A percentile compares a stretch with the other conserved stretches of the same genome.
These are phyloP conservation scores for Solanum medicagineum DNA, from an alignment of 257 asterid genomes.

Conservation along the genomic window DNA sequence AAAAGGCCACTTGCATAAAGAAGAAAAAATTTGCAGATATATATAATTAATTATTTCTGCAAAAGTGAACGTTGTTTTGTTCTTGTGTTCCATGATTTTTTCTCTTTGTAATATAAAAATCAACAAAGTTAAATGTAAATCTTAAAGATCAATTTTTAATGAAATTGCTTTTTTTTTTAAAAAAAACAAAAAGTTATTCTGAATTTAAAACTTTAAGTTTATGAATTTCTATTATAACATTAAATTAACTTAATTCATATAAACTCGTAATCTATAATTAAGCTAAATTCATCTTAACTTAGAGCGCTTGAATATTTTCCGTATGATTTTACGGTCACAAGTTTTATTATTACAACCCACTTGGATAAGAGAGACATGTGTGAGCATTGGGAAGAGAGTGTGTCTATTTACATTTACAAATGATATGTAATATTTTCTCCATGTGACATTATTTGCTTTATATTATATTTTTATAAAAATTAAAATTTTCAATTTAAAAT, in stretches of 20 bases:
- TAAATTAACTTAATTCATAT: not conserved
- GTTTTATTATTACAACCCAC: not conserved
- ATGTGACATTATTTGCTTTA: too few relatives aligned
- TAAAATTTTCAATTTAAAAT: too few relatives aligned
- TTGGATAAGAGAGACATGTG: not conserved
- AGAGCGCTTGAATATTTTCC: not conserved
- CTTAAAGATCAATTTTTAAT: not conserved
- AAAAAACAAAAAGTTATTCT: not conserved
- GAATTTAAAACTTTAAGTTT: not conserved
- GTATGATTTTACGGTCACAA: not conserved
- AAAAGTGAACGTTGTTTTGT: constrained; percentile 43
- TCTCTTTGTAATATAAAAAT: not conserved
- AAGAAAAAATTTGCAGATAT: not conserved
- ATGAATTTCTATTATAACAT: not conserved
- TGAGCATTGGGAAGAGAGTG: not conserved
- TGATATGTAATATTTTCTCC: too few relatives aligned
- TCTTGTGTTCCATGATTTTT: constrained; percentile 13
- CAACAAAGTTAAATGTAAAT: not conserved
- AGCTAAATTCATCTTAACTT: accelerated
- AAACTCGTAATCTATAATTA: not conserved
- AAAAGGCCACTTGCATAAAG: constrained; percentile 13
- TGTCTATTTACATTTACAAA: not conserved
- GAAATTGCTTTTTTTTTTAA: not conserved
- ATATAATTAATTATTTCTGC: constrained; percentile 14
- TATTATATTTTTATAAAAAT: too few relatives aligned